These are phyloP conservation scores for Alternaria triticina DNA, from an alignment of 2,329 filamentous ascomycete genomes.

Conservation along the genomic window DNA sequence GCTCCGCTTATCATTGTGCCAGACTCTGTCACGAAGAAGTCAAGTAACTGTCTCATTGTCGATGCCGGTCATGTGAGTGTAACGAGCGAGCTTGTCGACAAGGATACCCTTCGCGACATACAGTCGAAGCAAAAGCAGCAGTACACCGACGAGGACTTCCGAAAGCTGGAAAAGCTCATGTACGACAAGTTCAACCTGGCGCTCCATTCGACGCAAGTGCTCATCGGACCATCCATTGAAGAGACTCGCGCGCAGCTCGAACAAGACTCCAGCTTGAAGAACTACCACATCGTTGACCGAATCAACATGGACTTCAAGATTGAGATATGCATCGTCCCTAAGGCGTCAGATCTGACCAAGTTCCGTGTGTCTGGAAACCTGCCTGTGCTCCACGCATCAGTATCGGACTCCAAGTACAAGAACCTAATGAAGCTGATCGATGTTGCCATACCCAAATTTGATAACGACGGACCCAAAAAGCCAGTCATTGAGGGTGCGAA, in stretches of 20 bases:
- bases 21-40: conserved; percentile 82
- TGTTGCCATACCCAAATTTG: conserved; percentile 87
- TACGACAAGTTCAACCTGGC: conserved; percentile 97
- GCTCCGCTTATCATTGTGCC: conserved; percentile 96
- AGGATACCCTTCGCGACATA: conserved; percentile 85
- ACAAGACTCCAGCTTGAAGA: conserved; percentile 69
- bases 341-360: conserved; percentile 90
- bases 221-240: conserved; percentile 92
- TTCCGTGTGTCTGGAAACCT: conserved; percentile 90
- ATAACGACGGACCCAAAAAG: conserved; percentile 54
- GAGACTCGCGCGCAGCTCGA: conserved; percentile 84
- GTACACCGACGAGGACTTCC: conserved; percentile 88
- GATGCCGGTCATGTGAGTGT: conserved; percentile 97
- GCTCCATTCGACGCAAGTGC: conserved; percentile 89
- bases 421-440: conserved; percentile 95
- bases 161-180: conserved; percentile 87
- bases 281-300: conserved; percentile 89
- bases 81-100: conserved; percentile 90
- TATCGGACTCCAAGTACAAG: conserved; percentile 97
- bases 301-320: conserved; percentile 98
- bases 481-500: conserved; percentile 43
- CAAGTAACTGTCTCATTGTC: conserved; percentile 86
- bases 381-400: conserved; percentile 86
- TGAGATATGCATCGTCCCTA: conserved; percentile 96
- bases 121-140: conserved; percentile 87